These are phyloP conservation scores for Macaranga tanarius DNA, from an alignment of 441 rosid genomes.

Conservation along the genomic window DNA sequence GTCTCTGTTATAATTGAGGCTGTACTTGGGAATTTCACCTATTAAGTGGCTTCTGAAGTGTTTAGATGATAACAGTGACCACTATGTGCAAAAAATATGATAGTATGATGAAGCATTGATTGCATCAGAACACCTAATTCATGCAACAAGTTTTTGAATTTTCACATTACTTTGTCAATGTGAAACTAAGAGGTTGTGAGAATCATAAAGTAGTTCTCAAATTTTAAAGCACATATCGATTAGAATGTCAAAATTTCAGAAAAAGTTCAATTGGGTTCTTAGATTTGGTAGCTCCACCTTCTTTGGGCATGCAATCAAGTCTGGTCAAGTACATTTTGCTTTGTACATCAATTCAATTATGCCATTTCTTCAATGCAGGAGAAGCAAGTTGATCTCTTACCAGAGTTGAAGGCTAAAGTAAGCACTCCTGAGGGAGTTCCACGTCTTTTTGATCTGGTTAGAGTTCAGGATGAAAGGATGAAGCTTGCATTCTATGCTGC, in stretches of 20 bases:
- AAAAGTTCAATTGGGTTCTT: not conserved
- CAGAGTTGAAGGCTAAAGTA: conserved; percentile 58
- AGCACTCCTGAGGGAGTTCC: conserved; percentile 87
- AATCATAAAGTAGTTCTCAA: not conserved
- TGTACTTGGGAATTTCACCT: not conserved
- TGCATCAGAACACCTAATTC: not conserved
- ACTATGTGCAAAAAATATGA: too few species aligned
- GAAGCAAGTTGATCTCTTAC: conserved; percentile 64
- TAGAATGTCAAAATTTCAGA: not conserved
- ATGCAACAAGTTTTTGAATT: not conserved
- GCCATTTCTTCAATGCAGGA: conserved; percentile 51
- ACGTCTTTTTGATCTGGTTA: conserved; percentile 85
- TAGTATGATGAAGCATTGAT: not conserved
- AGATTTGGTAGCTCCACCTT: not conserved
- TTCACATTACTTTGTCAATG: not conserved
- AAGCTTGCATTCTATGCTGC: conserved; percentile 93
- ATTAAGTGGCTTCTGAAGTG: too few species aligned
- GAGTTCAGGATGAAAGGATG: conserved; percentile 86
- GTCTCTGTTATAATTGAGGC: conserved; percentile 2
- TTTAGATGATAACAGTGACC: not conserved
- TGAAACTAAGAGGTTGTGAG: not conserved
- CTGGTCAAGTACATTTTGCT: not conserved
- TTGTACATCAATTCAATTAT: not conserved
- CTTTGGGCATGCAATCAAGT: not conserved
- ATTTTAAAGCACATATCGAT: not conserved